Conservation (phyloP, 768 basidiomycete genomes). For the Xerocomellus amylosporus region DNA sequence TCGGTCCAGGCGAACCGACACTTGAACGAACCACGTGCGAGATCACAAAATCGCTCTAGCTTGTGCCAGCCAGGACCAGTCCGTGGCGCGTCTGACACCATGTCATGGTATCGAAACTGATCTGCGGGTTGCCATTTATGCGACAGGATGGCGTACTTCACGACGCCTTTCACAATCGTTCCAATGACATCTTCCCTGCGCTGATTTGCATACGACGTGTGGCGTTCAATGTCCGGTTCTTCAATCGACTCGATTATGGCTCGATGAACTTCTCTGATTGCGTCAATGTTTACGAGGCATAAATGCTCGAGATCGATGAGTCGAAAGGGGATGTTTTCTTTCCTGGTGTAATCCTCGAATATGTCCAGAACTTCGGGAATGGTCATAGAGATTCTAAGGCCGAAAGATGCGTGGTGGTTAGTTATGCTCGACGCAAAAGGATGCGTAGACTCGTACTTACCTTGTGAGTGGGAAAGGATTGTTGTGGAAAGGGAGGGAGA, state of each 20-base stretch:
- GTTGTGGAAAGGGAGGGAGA: not conserved
- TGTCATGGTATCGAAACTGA: not conserved
- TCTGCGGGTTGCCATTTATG: constrained; percentile 10
- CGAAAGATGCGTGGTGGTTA: not conserved
- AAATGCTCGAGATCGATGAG: constrained; percentile 16
- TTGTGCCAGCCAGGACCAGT: constrained; percentile 15
- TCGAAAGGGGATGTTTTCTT: constrained; percentile 14
- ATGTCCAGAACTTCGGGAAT: constrained; percentile 15
- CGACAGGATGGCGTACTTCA: constrained; percentile 23
- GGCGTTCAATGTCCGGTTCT: constrained; percentile 20
- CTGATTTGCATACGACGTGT: constrained; percentile 24
- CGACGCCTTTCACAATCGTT: constrained; percentile 18
- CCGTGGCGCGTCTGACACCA: not conserved
- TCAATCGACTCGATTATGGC: constrained; percentile 13
- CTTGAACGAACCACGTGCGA: constrained; percentile 10
- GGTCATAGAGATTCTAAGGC: constrained; percentile 2
- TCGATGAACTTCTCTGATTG: constrained; percentile 3
- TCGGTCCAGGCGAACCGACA: constrained; percentile 25
- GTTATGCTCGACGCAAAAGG: not conserved
- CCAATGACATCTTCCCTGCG: constrained; percentile 22
- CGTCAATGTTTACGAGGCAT: constrained; percentile 8
- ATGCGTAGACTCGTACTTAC: not conserved
- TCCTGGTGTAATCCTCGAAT: constrained; percentile 10
- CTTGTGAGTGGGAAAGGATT: not conserved
- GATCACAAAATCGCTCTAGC: constrained; percentile 6